Conservation (phyloP, 306 rosid genomes). For the Castanea mollissima region DNA sequence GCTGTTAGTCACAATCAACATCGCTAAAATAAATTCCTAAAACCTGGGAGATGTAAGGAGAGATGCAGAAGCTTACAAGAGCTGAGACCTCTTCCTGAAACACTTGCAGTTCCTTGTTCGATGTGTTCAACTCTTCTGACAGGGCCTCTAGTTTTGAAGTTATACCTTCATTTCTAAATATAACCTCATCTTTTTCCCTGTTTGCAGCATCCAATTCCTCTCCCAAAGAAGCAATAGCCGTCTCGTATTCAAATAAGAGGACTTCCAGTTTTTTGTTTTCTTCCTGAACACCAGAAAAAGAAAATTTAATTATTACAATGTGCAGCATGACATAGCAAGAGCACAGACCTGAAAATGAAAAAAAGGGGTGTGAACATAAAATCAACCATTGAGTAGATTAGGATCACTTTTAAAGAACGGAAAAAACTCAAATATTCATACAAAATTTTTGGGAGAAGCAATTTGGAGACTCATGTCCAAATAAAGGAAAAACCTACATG, state of each 20-base stretch:
- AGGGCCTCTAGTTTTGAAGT: slow-evolving; percentile 58
- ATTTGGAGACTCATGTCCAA: background rate
- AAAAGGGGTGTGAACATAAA: background rate
- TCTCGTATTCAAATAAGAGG: slow-evolving; percentile 66
- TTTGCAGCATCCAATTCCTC: slow-evolving; percentile 46
- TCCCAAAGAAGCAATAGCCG: slow-evolving; percentile 61
- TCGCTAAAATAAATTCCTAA: background rate
- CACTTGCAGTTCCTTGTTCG: slow-evolving; percentile 46
- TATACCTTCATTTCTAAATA: slow-evolving; percentile 55
- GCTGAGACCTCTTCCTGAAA: slow-evolving; percentile 60
- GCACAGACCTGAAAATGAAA: background rate
- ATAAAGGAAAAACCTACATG: background rate
- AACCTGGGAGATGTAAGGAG: slow-evolving; percentile 11
- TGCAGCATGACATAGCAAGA: background rate
- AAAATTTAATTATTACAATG: background rate
- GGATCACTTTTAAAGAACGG: background rate
- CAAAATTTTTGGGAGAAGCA: background rate
- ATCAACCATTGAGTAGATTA: slow-evolving; percentile 7
- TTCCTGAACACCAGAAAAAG: slow-evolving; percentile 48
- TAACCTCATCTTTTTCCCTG: slow-evolving; percentile 58
- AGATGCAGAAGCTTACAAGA: slow-evolving; percentile 60
- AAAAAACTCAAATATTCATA: background rate
- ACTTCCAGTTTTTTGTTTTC: slow-evolving; percentile 70
- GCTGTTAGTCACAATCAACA: background rate
- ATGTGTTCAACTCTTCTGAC: slow-evolving; percentile 47